A percentile compares a stretch with the other conserved stretches of the same genome.
Evolutionary conservation across 2,329 filamentous ascomycete genomes (phyloP).

Genomic region (Talaromyces sp.): DNA sequence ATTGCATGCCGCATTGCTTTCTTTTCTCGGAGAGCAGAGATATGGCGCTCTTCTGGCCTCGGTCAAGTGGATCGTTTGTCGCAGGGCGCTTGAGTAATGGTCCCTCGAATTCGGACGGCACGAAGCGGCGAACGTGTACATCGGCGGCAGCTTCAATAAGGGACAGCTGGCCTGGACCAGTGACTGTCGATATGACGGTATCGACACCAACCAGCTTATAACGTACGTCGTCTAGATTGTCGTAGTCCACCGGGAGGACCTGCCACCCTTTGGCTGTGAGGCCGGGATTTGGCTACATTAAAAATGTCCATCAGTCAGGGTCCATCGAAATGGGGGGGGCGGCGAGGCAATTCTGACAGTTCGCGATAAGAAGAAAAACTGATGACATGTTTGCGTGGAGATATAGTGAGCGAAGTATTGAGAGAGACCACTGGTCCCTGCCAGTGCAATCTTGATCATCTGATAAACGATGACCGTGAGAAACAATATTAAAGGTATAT

Average conservation of each 20-base stretch:
- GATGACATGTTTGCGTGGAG: constrained; percentile 55
- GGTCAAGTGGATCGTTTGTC: constrained; percentile 55
- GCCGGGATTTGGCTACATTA: constrained; percentile 29
- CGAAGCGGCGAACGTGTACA: constrained; percentile 61
- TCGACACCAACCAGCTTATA: constrained; percentile 68
- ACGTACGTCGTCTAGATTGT: constrained; percentile 51
- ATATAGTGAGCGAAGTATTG: constrained; percentile 56
- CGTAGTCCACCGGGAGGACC: constrained; percentile 64
- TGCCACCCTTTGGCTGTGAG: constrained; percentile 49
- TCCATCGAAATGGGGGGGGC: background rate
- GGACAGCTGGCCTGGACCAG: constrained; percentile 60
- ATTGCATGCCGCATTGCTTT: constrained; percentile 51
- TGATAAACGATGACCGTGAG: background rate
- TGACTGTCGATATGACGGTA: constrained; percentile 69
- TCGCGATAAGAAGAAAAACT: constrained; percentile 66
- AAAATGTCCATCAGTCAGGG: constrained; percentile 8
- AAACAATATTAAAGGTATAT: background rate
- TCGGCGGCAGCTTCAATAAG: constrained; percentile 66
- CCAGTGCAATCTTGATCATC: constrained; percentile 59
- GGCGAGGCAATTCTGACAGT: constrained; percentile 26
- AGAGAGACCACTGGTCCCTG: constrained; percentile 57
- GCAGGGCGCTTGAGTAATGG: constrained; percentile 50
- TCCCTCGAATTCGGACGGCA: constrained; percentile 72
- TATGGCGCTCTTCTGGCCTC: constrained; percentile 53
- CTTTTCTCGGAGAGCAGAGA: constrained; percentile 51